phyloP scores from a whole-genome alignment of 495 filamentous ascomycete species.

The Annulohypoxylon nitens region DNA sequence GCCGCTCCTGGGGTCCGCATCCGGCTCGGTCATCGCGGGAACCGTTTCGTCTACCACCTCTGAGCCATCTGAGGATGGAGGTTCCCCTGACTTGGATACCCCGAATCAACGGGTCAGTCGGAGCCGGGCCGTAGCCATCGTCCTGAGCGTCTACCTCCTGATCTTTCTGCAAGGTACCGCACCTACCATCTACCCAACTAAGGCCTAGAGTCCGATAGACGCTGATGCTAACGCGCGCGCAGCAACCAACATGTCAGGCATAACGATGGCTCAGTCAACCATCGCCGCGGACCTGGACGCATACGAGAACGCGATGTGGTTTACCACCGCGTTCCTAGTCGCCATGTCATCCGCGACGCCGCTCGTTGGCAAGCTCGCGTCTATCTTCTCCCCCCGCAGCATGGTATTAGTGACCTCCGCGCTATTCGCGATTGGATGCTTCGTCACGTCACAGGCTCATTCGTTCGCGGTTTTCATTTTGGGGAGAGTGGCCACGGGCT shows the following conservation, averaged over 20 bases:
- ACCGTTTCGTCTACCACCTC: constrained; percentile 30
- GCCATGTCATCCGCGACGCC: constrained; percentile 75
- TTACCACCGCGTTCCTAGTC: constrained; percentile 80
- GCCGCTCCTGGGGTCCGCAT: constrained; percentile 55
- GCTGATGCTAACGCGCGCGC: constrained; percentile 19
- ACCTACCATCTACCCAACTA: background rate
- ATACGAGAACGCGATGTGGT: constrained; percentile 78
- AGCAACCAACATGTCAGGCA: constrained; percentile 81
- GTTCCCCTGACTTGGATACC: constrained; percentile 38
- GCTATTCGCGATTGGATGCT: constrained; percentile 70
- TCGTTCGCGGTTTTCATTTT: constrained; percentile 72
- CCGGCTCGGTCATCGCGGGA: constrained; percentile 17
- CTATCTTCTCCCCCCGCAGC: constrained; percentile 73
- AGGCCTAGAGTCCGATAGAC: background rate
- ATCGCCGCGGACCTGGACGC: constrained; percentile 80
- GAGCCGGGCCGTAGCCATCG: constrained; percentile 49
- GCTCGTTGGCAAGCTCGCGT: constrained; percentile 73
- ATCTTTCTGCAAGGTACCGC: constrained; percentile 60
- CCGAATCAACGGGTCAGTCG: constrained; percentile 49
- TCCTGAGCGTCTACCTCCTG: constrained; percentile 59
- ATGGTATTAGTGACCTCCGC: constrained; percentile 69
- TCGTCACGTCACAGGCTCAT: constrained; percentile 70
- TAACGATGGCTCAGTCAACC: constrained; percentile 77
- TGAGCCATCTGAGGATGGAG: constrained; percentile 28
- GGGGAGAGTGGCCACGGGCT: constrained; percentile 72